Conservation (phyloP, 1,139 yeast species). For the Kodamaea sp. region DNA sequence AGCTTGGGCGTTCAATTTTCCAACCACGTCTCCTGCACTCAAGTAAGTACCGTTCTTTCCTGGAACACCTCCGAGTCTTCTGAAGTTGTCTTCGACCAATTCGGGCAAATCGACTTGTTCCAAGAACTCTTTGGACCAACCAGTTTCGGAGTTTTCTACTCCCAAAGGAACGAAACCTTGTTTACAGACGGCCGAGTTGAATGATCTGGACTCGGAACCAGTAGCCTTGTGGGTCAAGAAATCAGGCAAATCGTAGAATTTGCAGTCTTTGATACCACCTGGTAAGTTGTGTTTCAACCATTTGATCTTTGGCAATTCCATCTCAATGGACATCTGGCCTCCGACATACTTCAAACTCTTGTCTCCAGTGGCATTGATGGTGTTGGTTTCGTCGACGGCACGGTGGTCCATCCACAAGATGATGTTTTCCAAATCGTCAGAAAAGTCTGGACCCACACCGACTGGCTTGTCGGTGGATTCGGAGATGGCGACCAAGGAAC, state of each 20-base stretch:
- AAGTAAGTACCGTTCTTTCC: slow-evolving; percentile 70
- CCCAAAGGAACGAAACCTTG: slow-evolving; percentile 94
- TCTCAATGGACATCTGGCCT: slow-evolving; percentile 95
- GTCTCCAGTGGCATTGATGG: slow-evolving; percentile 78
- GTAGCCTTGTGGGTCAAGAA: slow-evolving; percentile 89
- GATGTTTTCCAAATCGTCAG: slow-evolving; percentile 72
- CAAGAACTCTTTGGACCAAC: slow-evolving; percentile 87
- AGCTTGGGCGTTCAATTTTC: slow-evolving; percentile 61
- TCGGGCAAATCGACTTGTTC: slow-evolving; percentile 69
- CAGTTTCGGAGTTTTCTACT: slow-evolving; percentile 78
- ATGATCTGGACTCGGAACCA: slow-evolving; percentile 81
- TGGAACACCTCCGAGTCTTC: slow-evolving; percentile 81
- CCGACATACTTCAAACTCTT: slow-evolving; percentile 88
- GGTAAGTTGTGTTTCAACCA: slow-evolving; percentile 93
- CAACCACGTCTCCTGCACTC: slow-evolving; percentile 88
- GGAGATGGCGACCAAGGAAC: slow-evolving; percentile 82
- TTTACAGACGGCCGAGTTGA: slow-evolving; percentile 89
- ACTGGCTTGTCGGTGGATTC: slow-evolving; percentile 69
- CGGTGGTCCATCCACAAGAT: slow-evolving; percentile 98
- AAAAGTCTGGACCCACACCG: slow-evolving; percentile 90
- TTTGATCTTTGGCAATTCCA: slow-evolving; percentile 96
- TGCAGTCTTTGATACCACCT: slow-evolving; percentile 61
- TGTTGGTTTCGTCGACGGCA: slow-evolving; percentile 81
- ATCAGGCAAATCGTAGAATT: slow-evolving; percentile 92
- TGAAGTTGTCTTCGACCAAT: slow-evolving; percentile 72